These are phyloP conservation scores for Colletotrichum neosansevieriae DNA, from an alignment of 2,329 filamentous ascomycete species.

Conservation along the genomic window DNA sequence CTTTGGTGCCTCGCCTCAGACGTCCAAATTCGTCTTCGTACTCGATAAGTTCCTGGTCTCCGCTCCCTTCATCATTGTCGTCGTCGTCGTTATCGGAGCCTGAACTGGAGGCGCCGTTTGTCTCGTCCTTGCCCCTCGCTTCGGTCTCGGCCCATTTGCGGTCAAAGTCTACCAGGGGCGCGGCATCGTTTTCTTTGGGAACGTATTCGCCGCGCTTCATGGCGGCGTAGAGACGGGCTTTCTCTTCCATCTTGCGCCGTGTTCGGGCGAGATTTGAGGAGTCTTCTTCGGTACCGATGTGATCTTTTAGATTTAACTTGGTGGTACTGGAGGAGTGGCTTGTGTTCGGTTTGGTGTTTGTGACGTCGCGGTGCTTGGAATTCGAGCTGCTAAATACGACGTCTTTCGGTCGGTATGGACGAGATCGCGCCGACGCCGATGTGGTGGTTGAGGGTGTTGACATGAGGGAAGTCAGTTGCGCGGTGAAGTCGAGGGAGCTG, in stretches of 20 bases:
- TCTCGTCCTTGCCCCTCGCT: conserved; percentile 47
- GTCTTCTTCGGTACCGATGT: conserved; percentile 69
- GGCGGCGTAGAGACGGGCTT: conserved; percentile 86
- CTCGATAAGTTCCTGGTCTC: conserved; percentile 75
- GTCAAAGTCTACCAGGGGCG: conserved; percentile 91
- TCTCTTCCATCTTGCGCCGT: conserved; percentile 87
- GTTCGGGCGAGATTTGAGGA: conserved; percentile 78
- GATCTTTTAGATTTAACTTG: conserved; percentile 64
- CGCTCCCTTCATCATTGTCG: conserved; percentile 52
- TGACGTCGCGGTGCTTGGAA: conserved; percentile 54
- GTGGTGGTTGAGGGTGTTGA: conserved; percentile 54
- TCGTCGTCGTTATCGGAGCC: conserved; percentile 53
- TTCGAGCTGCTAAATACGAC: conserved; percentile 72
- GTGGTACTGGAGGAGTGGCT: conserved; percentile 50
- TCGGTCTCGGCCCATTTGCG: conserved; percentile 88
- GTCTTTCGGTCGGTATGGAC: conserved; percentile 69
- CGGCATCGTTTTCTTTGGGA: conserved; percentile 72
- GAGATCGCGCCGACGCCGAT: conserved; percentile 60
- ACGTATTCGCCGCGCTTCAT: conserved; percentile 92
- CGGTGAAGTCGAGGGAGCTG: conserved; percentile 85
- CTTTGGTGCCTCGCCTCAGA: conserved; percentile 77
- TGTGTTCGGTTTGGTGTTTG: conserved; percentile 61
- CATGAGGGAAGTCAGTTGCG: conserved; percentile 87
- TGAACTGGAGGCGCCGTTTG: conserved; percentile 69
- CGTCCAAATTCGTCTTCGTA: conserved; percentile 94